Conservation (phyloP, 2,329 filamentous ascomycete species). For the Penicillium capsulatum region DNA sequence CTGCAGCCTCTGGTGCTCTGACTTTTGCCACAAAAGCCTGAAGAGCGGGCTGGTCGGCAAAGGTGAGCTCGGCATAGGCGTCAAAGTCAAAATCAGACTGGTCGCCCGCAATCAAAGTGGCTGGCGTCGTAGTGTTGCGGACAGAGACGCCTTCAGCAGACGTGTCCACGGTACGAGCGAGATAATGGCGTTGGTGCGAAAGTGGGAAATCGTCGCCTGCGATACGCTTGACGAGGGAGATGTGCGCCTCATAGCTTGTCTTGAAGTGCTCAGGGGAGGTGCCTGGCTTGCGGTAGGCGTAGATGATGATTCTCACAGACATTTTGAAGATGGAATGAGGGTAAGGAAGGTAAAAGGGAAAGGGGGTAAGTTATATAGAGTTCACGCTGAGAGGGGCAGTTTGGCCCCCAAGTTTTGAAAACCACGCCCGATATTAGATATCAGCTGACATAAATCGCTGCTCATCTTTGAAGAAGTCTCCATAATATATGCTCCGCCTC, state of each 20-base stretch:
- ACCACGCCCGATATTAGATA: too few relatives aligned
- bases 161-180: conserved; percentile 10
- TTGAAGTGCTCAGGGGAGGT: conserved; percentile 20
- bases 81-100: conserved; percentile 22
- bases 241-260: conserved; percentile 21
- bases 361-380: too few relatives aligned
- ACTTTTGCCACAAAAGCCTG: conserved; percentile 15
- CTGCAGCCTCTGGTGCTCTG: conserved; percentile 13
- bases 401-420: too few relatives aligned
- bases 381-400: too few relatives aligned
- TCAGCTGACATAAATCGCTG: too few relatives aligned
- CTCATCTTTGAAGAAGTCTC: too few relatives aligned
- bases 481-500: too few relatives aligned
- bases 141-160: conserved; percentile 6
- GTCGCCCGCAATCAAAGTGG: conserved; percentile 15
- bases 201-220: conserved; percentile 18
- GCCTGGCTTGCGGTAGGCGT: conserved; percentile 21
- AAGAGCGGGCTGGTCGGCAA: conserved; percentile 17
- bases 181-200: conserved; percentile 19
- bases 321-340: too few relatives aligned
- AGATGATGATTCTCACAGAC: conserved; percentile 8
- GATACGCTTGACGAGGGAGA: conserved; percentile 17
- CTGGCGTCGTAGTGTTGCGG: conserved; percentile 18
- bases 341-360: too few relatives aligned
- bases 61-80: conserved; percentile 18